These are phyloP conservation scores for Periconia digitata DNA, from an alignment of 2,329 filamentous ascomycete genomes.

Conservation along the genomic window DNA sequence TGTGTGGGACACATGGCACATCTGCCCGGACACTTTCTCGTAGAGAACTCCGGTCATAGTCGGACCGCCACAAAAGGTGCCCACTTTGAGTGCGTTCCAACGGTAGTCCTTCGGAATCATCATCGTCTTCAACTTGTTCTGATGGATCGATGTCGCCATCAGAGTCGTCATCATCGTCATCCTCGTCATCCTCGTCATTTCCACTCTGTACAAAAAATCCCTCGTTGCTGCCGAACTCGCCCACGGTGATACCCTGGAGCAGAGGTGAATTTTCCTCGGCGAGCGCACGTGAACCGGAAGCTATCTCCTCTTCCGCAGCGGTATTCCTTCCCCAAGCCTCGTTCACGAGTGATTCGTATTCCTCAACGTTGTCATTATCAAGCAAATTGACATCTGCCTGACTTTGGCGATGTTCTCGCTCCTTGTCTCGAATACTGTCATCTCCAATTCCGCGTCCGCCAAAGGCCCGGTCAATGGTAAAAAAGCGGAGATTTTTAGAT, in stretches of 20 bases:
- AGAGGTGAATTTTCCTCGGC: conserved; percentile 1
- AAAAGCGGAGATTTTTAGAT: conserved; percentile 57
- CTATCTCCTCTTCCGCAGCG: conserved; percentile 9
- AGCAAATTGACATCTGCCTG: conserved; percentile 54
- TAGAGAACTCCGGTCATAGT: conserved; percentile 50
- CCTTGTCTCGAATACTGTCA: conserved; percentile 43
- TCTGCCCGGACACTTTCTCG: conserved; percentile 57
- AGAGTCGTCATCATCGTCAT: conserved; percentile 37
- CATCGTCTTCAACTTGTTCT: conserved; percentile 28
- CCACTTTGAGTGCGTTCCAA: conserved; percentile 38
- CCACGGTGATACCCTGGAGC: conserved; percentile 12
- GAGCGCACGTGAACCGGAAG: conserved; percentile 6
- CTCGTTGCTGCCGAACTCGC: too few relatives aligned
- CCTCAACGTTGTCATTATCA: conserved; percentile 48
- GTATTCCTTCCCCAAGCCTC: conserved; percentile 14
- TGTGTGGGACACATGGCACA: conserved; percentile 59
- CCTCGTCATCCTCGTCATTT: conserved; percentile 29
- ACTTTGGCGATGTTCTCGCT: conserved; percentile 38
- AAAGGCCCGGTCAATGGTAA: conserved; percentile 62
- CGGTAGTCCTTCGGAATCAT: conserved; percentile 37
- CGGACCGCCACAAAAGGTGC: conserved; percentile 51
- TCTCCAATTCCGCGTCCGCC: conserved; percentile 57
- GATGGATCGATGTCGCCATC: conserved; percentile 33
- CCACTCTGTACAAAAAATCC: background rate
- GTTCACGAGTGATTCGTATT: conserved; percentile 29